These are phyloP conservation scores for Metschnikowia henanensis DNA, from an alignment of 805 yeast genomes.

Conservation along the genomic window DNA sequence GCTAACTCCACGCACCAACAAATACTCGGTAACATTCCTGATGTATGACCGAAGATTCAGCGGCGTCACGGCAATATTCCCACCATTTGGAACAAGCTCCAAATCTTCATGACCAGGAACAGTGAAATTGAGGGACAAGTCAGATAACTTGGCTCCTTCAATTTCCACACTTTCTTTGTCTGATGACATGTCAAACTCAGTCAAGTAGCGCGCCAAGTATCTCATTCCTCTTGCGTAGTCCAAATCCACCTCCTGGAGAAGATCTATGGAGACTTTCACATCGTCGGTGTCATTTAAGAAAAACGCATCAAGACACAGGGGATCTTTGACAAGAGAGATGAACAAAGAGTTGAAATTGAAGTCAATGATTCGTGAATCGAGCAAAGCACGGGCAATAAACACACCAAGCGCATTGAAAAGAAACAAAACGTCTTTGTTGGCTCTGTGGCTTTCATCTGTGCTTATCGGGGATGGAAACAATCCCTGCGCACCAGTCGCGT, in stretches of 20 bases:
- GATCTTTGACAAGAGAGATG: constrained; percentile 54
- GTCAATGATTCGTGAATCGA: constrained; percentile 88
- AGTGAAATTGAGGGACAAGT: constrained; percentile 61
- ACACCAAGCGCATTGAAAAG: constrained; percentile 72
- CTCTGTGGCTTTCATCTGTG: constrained; percentile 28
- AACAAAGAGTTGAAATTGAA: constrained; percentile 72
- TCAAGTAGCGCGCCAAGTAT: constrained; percentile 46
- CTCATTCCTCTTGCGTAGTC: constrained; percentile 57
- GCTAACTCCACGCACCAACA: constrained; percentile 62
- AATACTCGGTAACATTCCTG: constrained; percentile 52
- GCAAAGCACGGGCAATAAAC: constrained; percentile 80
- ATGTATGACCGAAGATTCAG: constrained; percentile 61
- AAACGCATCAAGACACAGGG: constrained; percentile 1
- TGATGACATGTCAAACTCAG: constrained; percentile 17
- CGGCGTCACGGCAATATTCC: constrained; percentile 44
- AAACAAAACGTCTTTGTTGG: constrained; percentile 40
- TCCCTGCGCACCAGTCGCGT: constrained; percentile 48
- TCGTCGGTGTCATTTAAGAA: constrained; percentile 1
- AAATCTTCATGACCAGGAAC: constrained; percentile 74
- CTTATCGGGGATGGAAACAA: constrained; percentile 73
- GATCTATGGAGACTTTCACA: constrained; percentile 1
- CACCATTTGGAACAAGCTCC: constrained; percentile 60
- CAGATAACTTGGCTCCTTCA: constrained; percentile 47
- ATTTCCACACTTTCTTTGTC: constrained; percentile 16
- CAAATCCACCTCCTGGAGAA: constrained; percentile 54